phyloP scores from a whole-genome alignment of 2,329 filamentous ascomycete genomes.

The Colletotrichum somersetense region DNA sequence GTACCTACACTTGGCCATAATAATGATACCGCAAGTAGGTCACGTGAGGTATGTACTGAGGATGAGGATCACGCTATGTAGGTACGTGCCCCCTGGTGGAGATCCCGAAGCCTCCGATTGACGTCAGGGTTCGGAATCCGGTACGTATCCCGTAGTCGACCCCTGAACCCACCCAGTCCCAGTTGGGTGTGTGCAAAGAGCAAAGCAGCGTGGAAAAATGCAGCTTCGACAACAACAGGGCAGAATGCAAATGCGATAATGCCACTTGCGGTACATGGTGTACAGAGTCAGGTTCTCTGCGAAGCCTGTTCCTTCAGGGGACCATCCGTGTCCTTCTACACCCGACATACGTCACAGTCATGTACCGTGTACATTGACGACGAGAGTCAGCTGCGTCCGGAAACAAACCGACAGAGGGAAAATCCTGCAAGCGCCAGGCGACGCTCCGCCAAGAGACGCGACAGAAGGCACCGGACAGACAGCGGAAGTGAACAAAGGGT shows the following conservation, averaged over 20 bases:
- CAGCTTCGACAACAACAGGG: not conserved
- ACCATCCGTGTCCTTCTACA: conserved; percentile 13
- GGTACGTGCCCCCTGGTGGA: conserved; percentile 31
- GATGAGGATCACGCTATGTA: no score
- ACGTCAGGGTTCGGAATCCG: conserved; percentile 30
- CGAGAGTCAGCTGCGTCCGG: conserved; percentile 2
- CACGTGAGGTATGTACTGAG: not conserved
- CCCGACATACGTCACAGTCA: no score
- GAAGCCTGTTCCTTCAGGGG: not conserved
- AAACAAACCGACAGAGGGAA: conserved; percentile 7
- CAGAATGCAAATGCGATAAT: not conserved
- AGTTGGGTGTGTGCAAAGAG: not conserved
- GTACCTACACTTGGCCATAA: no score
- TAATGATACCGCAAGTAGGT: no score
- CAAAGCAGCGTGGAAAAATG: not conserved
- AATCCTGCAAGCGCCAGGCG: not conserved
- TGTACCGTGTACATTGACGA: not conserved
- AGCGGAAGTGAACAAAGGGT: not conserved
- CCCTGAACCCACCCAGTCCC: no score
- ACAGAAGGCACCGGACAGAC: not conserved
- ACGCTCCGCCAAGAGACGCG: no score
- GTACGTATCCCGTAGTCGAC: not conserved
- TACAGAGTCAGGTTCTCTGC: conserved; percentile 28
- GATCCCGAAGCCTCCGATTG: conserved; percentile 41
- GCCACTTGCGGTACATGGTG: conserved; percentile 4